A percentile compares a stretch with the other conserved stretches of the same genome.
phyloP scores from a whole-genome alignment of 305 asterid genomes.

The Fraxinus nigra region DNA sequence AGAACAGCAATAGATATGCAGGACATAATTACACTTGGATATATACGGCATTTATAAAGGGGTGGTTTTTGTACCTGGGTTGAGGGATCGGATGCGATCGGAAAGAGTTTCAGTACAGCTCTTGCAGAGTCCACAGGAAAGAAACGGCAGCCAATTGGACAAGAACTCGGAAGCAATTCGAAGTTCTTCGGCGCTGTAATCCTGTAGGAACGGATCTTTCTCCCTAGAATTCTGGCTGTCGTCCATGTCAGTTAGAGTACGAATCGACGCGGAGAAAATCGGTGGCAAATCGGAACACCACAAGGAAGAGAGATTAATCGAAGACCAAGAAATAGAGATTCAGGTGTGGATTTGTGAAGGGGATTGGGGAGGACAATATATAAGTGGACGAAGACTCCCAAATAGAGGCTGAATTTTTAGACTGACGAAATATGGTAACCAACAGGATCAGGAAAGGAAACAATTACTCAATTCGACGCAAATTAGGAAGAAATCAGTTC shows the following conservation, averaged over 20 bases:
- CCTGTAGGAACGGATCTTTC: constrained; percentile 54
- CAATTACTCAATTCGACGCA: not conserved
- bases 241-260: constrained; percentile 23
- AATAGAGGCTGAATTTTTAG: not conserved
- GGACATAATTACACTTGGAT: constrained; percentile 3
- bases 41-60: not conserved
- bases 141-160: constrained; percentile 81
- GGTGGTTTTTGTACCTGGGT: constrained; percentile 29
- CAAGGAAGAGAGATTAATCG: not conserved
- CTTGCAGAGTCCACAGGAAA: constrained; percentile 73
- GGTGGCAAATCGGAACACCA: not conserved
- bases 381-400: not conserved
- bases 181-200: constrained; percentile 53
- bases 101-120: constrained; percentile 59
- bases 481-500: not conserved
- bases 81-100: constrained; percentile 71
- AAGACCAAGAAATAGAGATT: not conserved
- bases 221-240: constrained; percentile 15
- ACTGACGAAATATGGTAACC: not conserved
- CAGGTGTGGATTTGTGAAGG: not conserved
- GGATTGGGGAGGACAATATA: not conserved
- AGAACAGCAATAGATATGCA: not conserved
- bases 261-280: constrained; percentile 12
- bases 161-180: constrained; percentile 74
- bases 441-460: not conserved